These are phyloP conservation scores for Knoxia roxburghii DNA, from an alignment of 257 asterid genomes.

Conservation along the genomic window DNA sequence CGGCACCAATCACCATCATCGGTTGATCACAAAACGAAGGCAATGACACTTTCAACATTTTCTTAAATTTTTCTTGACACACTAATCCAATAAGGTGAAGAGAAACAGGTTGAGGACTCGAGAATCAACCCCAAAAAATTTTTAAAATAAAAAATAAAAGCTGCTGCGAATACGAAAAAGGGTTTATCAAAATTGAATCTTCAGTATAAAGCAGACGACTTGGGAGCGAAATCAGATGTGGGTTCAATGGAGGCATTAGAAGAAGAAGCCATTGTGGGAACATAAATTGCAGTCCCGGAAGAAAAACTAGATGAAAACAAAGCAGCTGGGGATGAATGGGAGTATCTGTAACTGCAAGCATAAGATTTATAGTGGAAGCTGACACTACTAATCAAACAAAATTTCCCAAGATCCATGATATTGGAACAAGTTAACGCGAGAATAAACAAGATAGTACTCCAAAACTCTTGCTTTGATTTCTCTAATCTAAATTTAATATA, in stretches of 20 bases:
- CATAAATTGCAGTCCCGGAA: constrained; percentile 38
- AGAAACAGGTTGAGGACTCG: constrained; percentile 23
- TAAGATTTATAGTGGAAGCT: constrained; percentile 39
- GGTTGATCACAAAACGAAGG: constrained; percentile 35
- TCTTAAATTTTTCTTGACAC: constrained; percentile 19
- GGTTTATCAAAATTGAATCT: constrained; percentile 19
- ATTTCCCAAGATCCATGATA: constrained; percentile 39
- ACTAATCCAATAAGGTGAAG: constrained; percentile 10
- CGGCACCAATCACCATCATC: constrained; percentile 26
- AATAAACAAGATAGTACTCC: constrained; percentile 22
- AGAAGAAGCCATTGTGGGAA: constrained; percentile 37
- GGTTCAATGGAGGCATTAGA: constrained; percentile 28
- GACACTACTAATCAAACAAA: constrained; percentile 25
- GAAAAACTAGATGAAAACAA: constrained; percentile 39
- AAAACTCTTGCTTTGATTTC: constrained; percentile 12
- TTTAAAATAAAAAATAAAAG: not conserved
- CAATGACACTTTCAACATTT: constrained; percentile 45
- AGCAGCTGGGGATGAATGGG: constrained; percentile 30
- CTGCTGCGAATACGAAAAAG: not conserved
- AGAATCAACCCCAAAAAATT: constrained; percentile 25
- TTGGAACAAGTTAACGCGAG: constrained; percentile 23
- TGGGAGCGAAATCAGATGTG: constrained; percentile 25
- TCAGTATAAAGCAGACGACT: constrained; percentile 24
- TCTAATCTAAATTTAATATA: not conserved
- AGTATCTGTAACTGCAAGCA: constrained; percentile 29